These are phyloP conservation scores for Cytospora chrysosperma DNA, from an alignment of 2,329 filamentous ascomycete species.

Conservation along the genomic window DNA sequence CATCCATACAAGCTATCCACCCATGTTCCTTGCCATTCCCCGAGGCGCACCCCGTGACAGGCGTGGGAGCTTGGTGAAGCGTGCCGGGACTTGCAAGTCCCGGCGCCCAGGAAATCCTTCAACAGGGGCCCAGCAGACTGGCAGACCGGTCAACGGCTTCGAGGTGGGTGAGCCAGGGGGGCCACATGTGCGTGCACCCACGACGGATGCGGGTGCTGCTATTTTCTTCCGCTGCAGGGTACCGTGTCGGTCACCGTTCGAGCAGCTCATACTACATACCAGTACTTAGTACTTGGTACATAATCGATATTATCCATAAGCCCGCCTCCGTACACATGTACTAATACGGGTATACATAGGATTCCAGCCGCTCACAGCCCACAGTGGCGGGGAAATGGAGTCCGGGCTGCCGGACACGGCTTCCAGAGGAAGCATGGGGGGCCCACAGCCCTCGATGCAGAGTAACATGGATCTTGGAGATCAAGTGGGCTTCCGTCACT, in stretches of 20 bases:
- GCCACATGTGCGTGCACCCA: too few relatives aligned
- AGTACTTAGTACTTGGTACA: too few relatives aligned
- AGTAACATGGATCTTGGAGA: not conserved
- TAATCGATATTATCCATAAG: too few relatives aligned
- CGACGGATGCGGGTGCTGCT: not conserved
- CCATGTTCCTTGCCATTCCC: not conserved
- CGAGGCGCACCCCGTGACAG: not conserved
- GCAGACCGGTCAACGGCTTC: not conserved
- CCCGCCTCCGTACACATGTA: too few relatives aligned
- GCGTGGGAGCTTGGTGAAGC: not conserved
- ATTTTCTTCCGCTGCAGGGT: not conserved
- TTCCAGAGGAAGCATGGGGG: not conserved
- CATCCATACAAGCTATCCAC: not conserved
- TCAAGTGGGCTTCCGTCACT: not conserved
- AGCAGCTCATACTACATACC: too few relatives aligned
- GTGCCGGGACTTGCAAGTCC: too few relatives aligned
- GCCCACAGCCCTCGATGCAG: not conserved
- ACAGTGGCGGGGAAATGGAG: too few relatives aligned
- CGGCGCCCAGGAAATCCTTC: not conserved
- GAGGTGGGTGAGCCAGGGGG: not conserved
- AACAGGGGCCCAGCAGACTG: not conserved
- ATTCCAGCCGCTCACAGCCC: too few relatives aligned
- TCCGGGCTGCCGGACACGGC: too few relatives aligned
- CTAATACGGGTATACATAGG: too few relatives aligned
- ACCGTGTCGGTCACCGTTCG: not conserved